These are phyloP conservation scores for Candida boidinii DNA, from an alignment of 805 yeast genomes.

Conservation along the genomic window DNA sequence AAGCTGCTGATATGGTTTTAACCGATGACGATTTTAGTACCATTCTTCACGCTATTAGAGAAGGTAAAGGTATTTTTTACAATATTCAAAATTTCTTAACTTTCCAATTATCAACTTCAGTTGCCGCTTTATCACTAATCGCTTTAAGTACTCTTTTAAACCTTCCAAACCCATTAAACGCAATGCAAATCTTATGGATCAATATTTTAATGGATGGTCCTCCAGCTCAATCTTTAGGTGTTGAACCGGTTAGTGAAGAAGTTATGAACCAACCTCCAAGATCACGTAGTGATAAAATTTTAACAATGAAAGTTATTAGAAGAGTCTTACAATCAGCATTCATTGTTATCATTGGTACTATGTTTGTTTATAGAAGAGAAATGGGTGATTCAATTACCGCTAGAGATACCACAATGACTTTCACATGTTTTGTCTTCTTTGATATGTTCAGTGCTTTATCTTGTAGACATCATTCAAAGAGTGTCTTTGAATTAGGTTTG, in stretches of 20 bases:
- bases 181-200: slow-evolving; percentile 98
- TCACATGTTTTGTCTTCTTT: slow-evolving; percentile 90
- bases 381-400: slow-evolving; percentile 84
- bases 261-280: slow-evolving; percentile 98
- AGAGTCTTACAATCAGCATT: slow-evolving; percentile 71
- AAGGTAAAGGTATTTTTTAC: slow-evolving; percentile 94
- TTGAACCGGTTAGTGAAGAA: slow-evolving; percentile 93
- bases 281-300: slow-evolving; percentile 73
- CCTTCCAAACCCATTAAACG: slow-evolving; percentile 89
- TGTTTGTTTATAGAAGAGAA: slow-evolving; percentile 77
- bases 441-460: slow-evolving; percentile 96
- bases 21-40: slow-evolving; percentile 97
- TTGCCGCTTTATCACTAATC: slow-evolving; percentile 86
- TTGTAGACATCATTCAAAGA: slow-evolving; percentile 82
- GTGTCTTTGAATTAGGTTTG: slow-evolving; percentile 75
- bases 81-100: slow-evolving; percentile 93
- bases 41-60: slow-evolving; percentile 86
- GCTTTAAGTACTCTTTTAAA: slow-evolving; percentile 83
- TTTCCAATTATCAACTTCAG: slow-evolving; percentile 91
- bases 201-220: slow-evolving; percentile 98
- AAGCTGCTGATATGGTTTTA: slow-evolving; percentile 95
- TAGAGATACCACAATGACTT: slow-evolving; percentile 98
- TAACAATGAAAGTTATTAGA: slow-evolving; percentile 59
- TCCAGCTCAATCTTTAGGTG: slow-evolving; percentile 96
- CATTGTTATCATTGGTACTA: slow-evolving; percentile 77